Base-by-base conservation (phyloP, 192 early-diverging fungal species). In the Coemansia sp. region DNA sequence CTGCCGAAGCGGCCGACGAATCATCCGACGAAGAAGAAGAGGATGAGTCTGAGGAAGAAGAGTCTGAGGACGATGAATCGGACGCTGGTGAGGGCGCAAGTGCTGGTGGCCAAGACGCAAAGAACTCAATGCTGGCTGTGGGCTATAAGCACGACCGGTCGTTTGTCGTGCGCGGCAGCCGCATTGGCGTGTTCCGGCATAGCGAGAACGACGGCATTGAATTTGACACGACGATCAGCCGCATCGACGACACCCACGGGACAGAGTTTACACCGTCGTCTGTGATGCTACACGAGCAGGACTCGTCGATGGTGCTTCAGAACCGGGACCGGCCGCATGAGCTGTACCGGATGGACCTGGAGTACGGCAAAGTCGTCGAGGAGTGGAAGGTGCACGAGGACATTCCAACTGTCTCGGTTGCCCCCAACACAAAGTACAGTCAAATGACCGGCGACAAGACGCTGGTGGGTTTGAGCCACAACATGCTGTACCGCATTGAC, bases 311-410 rank as follows among this genome's bases (percentile, higher is more conserved):
- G 83, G 71, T 98, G 34, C 80, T 95, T 67, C 86, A 92, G 86
- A 83, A 91, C 62, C 78, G 85, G 45, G 71, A 82, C 62, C 87
- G 94, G 40, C 71, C 84, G 23, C 78, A 92, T 64, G 89, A 85
- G 37, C 82, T 95, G 51, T 95, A 88, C 85, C 86, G 85, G 62
- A 93, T 98, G 94, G 95, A 98, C 74, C 75, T 98, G 31, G 92
- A 94, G 70, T 81, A 83, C 69, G 95, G 94, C 36, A 90, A 94
- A 79, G 88, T 98, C 14, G 95, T 95, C 11, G 94, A 98, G 60
- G 92, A 96, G 77, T 98, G 93, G 92, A 87, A 89, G 34, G 85
- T 95, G 40, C 87, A 94, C 58, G 90, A 93, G 46, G 67, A 89
- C 42, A 72, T 91, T n/a, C 84, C 85, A 7, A 86, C 88, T 3